Percentiles rank a stretch among this genome's conserved stretches.
These are phyloP conservation scores for Fusarium albosuccineum DNA, from an alignment of 2,329 filamentous ascomycete species.

Conservation along the genomic window DNA sequence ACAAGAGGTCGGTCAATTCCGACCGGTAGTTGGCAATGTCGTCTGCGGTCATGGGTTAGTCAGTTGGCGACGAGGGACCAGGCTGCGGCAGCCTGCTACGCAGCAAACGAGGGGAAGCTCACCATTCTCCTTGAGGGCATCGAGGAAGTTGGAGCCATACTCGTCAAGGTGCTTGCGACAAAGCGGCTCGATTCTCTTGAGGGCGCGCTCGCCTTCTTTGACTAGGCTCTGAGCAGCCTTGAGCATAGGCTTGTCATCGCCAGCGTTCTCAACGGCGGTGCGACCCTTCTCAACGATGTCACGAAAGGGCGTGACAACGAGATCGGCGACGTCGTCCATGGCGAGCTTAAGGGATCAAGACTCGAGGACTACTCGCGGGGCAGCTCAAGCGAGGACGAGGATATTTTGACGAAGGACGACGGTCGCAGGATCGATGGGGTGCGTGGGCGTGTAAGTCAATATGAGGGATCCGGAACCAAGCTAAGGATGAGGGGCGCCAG, in stretches of 20 bases:
- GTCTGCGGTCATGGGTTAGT: slow-evolving; percentile 52
- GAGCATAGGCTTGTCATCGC: slow-evolving; percentile 60
- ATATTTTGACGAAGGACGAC: slow-evolving; percentile 11
- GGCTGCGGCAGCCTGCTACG: neutral
- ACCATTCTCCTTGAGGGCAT: slow-evolving; percentile 68
- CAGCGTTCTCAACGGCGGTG: slow-evolving; percentile 62
- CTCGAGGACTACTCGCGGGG: slow-evolving; percentile 1
- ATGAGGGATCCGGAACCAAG: slow-evolving; percentile 32
- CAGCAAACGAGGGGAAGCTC: slow-evolving; percentile 36
- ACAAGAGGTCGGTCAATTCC: slow-evolving; percentile 64
- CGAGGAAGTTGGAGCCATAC: slow-evolving; percentile 63
- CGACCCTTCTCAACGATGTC: slow-evolving; percentile 67
- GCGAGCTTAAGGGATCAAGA: slow-evolving; percentile 10
- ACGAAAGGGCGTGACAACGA: slow-evolving; percentile 64
- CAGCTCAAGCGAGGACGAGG: neutral
- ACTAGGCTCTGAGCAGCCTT: slow-evolving; percentile 62
- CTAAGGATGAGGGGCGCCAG: slow-evolving; percentile 23
- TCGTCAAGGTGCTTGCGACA: slow-evolving; percentile 63
- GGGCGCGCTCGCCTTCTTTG: slow-evolving; percentile 62
- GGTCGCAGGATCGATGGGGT: slow-evolving; percentile 14
- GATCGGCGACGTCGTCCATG: slow-evolving; percentile 58
- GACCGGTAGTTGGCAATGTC: slow-evolving; percentile 63
- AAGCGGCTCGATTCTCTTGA: slow-evolving; percentile 65
- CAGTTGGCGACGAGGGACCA: neutral
- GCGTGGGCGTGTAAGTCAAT: slow-evolving; percentile 47